Base-by-base conservation (phyloP, 495 filamentous ascomycete genomes). In the Tuber brumale region DNA sequence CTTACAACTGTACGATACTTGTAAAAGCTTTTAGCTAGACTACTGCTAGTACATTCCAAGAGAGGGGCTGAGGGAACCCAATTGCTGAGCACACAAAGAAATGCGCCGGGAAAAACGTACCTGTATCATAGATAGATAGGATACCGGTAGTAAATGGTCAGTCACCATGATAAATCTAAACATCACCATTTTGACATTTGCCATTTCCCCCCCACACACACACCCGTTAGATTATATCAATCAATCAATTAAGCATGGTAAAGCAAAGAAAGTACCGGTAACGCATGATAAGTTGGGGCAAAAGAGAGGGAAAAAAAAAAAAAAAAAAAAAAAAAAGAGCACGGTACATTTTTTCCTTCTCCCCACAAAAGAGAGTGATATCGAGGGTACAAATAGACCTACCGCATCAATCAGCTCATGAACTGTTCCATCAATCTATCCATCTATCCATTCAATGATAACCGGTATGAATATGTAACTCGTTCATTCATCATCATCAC, bases 241-340 rank as follows among this genome's bases (percentile, higher is more conserved):
- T 51, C 48, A 51, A 51, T 51, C 48, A 57, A 57, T 57, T n/a
- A 66, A 66, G 57, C 27, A n/a, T 66, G 57, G 57, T n/a, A 57
- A 51, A 51, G 21, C 19, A 19, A 61, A 27, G 8, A 39, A 39
- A 39, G 37, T 39, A 39, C 37, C 37, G 37, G 37, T 2, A 31
- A 66, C 48, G 48, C 23, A 57, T n/a, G 57, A 31, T 66, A 3
- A 66, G 27, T 66, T 16, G 10, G 57, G 57, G 10, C 27, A 31
- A 66, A 18, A 31, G 14, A 7, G 48, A 16, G 10, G 18, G 44
- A 51, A 14, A 14, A 43, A 43, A 14, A 43, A 43, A 45, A 18
- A 16, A 45, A 45, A 45, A 14, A 43, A 43, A 45, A 18, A 16
- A 45, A 45, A 45, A 45, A 45, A 45, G 16, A 57, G 57, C 27